Base-by-base conservation (phyloP, 1,284 basidiomycete species). In the Apiotrichum brassicae region DNA sequence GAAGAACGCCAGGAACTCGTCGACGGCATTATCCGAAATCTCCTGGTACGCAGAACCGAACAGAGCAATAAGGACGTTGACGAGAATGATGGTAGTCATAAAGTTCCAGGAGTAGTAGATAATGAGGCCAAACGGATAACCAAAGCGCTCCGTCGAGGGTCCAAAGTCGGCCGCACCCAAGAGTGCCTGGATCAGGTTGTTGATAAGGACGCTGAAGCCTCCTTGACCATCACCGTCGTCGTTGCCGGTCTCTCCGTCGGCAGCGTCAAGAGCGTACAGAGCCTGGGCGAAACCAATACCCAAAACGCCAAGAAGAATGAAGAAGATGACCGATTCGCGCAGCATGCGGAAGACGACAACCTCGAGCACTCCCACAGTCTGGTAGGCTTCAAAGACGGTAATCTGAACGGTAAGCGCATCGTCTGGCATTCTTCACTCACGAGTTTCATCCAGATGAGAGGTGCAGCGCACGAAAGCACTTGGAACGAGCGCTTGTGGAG, bases 41-140 rank as follows among this genome's bases (percentile, higher is more conserved):
- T 89, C 87, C 14, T 83, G 81, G 65, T 93, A 93, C 0, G 90
- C 89, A 30, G 88, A 88, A 12, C 89, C 83, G 67, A 93, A 97
- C 62, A 97, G 75, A 12, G 94, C 97, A 60, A 98, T 91, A 61
- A 98, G 79, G 64, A 98, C 84, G 71, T 95, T 97, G 70, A 95
- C 80, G 47, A 97, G 79, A 56, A 97, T 83, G 50, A 97, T 79
- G n/a, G 83, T 83, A 1, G 88, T 86, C 36, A 84, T 78, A 40
- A 90, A 80, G 71, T 86, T 91, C 90, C 91, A 93, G 50, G 84
- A 85, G 69, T 95, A 94, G 72, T 82, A 95, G 22, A 97, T 75
- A 9, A 81, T 75, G 49, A 92, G 76, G 20, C 87, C 85, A 43
- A 84, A 81, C 63, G 71, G 62, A 51, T 53, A 64, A 76, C 81